Evolutionary conservation across 1,284 basidiomycete genomes (phyloP), one percentile per base, ranked within the genome.

Genomic region (Heterobasidion annosum): DNA sequence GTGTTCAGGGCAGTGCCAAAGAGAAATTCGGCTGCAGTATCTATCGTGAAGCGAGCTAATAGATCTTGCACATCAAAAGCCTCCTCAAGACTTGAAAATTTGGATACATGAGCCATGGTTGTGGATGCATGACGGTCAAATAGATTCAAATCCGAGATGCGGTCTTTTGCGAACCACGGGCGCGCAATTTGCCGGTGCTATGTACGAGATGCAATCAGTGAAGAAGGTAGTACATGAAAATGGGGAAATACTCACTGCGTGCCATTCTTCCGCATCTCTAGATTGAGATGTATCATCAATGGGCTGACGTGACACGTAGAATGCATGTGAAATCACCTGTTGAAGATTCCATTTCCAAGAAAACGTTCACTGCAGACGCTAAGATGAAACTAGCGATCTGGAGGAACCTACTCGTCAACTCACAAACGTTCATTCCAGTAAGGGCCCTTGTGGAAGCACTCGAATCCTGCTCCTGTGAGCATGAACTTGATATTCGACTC

Each of bases 341-440:
- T 85, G 65, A 85, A 85, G 50, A 85, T 84, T 5, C 83, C 83
- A 60, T 76, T 71, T 2, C 82, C 83, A 18, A 84, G 68, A 61
- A 85, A 47, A 19, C 43, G 34, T 34, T 54, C 52, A n/a, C 52
- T 54, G 37, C n/a, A 49, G 10, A 18, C 15, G 35, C 12, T 13
- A 13, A 46, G 3, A 8, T 8, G 16, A 43, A 15, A 12, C 4
- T 16, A 54, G 10, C 10, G 6, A 16, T 8, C 9, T 25, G n/a
- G 9, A 47, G 16, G 5, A 47, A 8, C 35, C 10, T 10, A 33
- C 8, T 18, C n/a, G 3, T 9, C 43, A 25, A 46, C 52, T 25
- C 34, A 54, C 52, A 32, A 32, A 18, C 52, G 52, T 25, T 54
- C 52, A 25, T 48, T 33, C 47, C 45, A 48, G 19, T 32, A 54